Evolutionary conservation across 23 red algal species (phyloP).

Genomic region (Cyanidioschyzon merolae): DNA sequence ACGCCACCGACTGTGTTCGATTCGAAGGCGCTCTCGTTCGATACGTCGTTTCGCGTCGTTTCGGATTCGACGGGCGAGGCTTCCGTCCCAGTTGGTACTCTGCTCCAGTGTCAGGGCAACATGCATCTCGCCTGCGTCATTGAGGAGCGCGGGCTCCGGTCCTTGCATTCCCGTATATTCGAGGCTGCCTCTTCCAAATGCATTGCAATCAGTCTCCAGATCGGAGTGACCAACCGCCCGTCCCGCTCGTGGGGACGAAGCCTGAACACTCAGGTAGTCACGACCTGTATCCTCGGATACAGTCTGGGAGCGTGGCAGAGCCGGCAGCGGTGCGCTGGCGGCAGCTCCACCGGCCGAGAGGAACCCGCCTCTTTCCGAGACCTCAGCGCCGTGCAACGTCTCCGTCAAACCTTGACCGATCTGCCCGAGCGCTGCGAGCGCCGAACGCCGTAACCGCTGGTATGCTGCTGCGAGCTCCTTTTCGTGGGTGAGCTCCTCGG

Average conservation of each 20-base stretch:
- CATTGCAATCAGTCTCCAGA: no score
- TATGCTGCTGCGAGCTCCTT: conserved; percentile 16
- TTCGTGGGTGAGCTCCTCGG: conserved; percentile 30
- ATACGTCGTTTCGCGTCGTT: conserved; percentile 15
- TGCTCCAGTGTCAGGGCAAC: neutral
- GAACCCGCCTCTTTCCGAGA: neutral
- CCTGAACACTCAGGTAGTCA: no score
- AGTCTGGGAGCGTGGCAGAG: neutral
- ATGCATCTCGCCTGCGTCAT: neutral
- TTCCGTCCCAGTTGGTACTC: conserved; percentile 7
- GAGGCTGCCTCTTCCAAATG: neutral
- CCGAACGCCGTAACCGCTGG: conserved; percentile 9
- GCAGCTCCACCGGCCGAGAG: neutral
- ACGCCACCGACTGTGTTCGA: neutral
- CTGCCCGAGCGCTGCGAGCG: conserved; percentile 23
- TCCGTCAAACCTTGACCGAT: neutral
- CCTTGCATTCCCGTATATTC: neutral
- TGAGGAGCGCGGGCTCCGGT: neutral
- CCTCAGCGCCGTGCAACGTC: neutral
- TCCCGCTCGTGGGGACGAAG: neutral
- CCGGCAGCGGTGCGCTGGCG: neutral
- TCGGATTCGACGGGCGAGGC: conserved; percentile 19
- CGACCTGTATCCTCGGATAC: neutral
- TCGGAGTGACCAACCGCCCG: neutral
- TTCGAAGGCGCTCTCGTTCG: conserved; percentile 7